phyloP scores from a whole-genome alignment of 148 eudicot genomes.

The Suaeda aralocaspica region DNA sequence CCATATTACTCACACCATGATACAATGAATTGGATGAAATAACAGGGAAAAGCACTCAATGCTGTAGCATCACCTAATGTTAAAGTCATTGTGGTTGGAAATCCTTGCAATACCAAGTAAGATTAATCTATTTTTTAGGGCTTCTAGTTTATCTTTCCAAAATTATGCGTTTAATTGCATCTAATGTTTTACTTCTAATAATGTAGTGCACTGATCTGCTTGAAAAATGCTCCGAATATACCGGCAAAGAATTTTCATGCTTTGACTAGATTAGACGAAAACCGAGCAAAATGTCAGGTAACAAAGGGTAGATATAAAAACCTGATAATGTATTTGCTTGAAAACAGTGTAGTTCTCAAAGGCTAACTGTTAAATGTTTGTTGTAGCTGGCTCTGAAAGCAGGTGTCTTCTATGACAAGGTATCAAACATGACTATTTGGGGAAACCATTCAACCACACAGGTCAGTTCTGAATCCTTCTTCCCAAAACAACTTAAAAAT shows the following conservation, averaged over 20 bases:
- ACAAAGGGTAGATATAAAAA: neutral
- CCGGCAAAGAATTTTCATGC: constrained; percentile 98
- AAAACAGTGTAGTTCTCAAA: neutral
- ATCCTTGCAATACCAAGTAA: constrained; percentile 99
- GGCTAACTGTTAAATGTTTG: constrained; percentile 12
- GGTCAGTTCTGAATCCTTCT: constrained; percentile 24
- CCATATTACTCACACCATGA: constrained; percentile 3
- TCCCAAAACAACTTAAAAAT: too few relatives aligned
- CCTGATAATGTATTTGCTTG: neutral
- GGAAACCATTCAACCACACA: constrained; percentile 99
- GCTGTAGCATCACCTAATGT: constrained; percentile 88
- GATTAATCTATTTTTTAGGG: constrained; percentile 6
- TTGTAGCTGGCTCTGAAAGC: constrained; percentile 93
- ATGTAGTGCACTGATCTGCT: constrained; percentile 89
- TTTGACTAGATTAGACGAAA: constrained; percentile 91
- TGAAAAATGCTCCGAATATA: constrained; percentile 96
- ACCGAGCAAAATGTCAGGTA: constrained; percentile 99
- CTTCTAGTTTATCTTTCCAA: neutral
- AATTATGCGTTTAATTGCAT: neutral
- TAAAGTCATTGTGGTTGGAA: constrained; percentile 92
- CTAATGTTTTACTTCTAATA: neutral
- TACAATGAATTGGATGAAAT: constrained; percentile 13
- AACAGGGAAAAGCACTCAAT: constrained; percentile 93
- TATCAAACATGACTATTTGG: constrained; percentile 96
- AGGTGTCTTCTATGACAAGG: constrained; percentile 94